Base-by-base conservation (phyloP, 2,329 filamentous ascomycete genomes). In the Chaetomium strumarium region DNA sequence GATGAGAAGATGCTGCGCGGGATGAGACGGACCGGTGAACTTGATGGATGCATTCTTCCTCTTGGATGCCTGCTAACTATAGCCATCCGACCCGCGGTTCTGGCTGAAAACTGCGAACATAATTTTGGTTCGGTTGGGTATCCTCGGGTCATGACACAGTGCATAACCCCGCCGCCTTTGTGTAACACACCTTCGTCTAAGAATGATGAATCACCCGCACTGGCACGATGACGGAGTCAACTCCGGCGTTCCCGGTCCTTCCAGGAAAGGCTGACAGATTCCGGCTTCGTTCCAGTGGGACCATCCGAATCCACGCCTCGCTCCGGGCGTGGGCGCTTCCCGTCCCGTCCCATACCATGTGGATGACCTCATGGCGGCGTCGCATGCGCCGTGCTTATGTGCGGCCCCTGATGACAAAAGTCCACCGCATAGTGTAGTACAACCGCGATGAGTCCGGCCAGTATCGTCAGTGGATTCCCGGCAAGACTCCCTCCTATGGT, bases 371-470 rank as follows among this genome's bases (percentile, higher is more conserved):
- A 20, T 17, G 29, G 14, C 24, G 49, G 16, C 42, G 49, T 29
- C 42, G 42, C 49, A 51, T 44, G n/a, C 19, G 41, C 42, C 33
- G 42, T 41, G 49, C 49, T 41, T 20, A 46, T 17, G n/a, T 5
- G 20, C 24, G 16, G 31, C 29, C 37, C 37, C 31, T 30, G 48
- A 45, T 40, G 41, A 46, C 48, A 38, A 34, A 20, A 10, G 19
- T 24, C 36, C 33, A 17, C 38, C 12, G 14, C 31, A 37, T 43
- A 7, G 40, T 31, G 50, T 53, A 53, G 51, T 53, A 53, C 51
- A 45, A 40, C 51, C 51, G 51, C 45, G 30, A 44, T 53, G 51
- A 37, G 8, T 45, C 51, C 50, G 51, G 39, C 34, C 34, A 8
- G 12, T 42, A 24, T 4, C 24, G 24, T 24, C 4, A 24, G 24